Conservation (phyloP, 306 rosid genomes). For the Castanea mollissima region DNA sequence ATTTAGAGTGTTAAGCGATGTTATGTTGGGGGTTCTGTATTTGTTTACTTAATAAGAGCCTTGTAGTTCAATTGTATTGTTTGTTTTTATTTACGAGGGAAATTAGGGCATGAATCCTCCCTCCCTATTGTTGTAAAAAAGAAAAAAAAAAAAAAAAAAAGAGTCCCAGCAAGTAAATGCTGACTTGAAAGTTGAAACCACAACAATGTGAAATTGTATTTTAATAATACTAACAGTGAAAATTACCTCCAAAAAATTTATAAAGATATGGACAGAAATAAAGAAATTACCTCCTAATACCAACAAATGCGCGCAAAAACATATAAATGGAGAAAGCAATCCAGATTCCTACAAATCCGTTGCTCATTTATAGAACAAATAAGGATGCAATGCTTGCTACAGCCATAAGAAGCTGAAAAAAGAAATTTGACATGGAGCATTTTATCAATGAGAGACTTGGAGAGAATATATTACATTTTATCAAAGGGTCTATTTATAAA, state of each 20-base stretch:
- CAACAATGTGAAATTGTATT: too few species aligned
- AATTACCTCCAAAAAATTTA: neutral
- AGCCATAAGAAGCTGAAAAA: conserved; percentile 67
- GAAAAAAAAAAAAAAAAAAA: too few species aligned
- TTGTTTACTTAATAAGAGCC: too few species aligned
- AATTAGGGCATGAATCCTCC: too few species aligned
- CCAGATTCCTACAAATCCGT: conserved; percentile 90
- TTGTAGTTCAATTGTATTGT: too few species aligned
- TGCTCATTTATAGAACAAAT: conserved; percentile 53
- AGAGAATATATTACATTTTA: neutral
- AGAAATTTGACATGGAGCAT: neutral
- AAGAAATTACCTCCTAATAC: conserved; percentile 74
- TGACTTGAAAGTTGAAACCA: too few species aligned
- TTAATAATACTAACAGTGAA: too few species aligned
- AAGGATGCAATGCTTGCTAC: conserved; percentile 60
- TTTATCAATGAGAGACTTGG: neutral
- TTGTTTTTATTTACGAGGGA: too few species aligned
- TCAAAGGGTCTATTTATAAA: conserved; percentile 1
- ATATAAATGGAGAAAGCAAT: conserved; percentile 82
- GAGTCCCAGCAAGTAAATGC: too few species aligned
- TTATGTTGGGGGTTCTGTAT: too few species aligned
- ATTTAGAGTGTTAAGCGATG: too few species aligned
- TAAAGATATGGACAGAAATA: neutral
- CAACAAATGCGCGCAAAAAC: conserved; percentile 75
- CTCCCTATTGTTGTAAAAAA: too few species aligned